phyloP scores from a whole-genome alignment of 1,284 basidiomycete genomes.

The Tilletia caries region DNA sequence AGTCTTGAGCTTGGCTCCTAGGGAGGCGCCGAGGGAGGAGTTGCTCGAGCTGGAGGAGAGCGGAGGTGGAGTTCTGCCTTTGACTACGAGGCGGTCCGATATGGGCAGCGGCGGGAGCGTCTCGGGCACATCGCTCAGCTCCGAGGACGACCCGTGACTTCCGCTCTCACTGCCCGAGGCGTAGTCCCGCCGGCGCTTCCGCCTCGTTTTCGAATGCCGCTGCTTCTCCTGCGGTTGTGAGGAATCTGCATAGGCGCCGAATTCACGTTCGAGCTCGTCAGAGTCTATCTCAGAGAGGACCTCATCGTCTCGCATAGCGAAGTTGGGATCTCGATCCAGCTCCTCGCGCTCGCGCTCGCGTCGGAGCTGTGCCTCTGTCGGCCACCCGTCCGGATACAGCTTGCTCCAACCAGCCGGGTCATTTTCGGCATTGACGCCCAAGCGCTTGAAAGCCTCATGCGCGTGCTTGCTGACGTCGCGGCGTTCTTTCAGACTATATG shows the following conservation, averaged over 20 bases:
- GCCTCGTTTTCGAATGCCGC: neutral
- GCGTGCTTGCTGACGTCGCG: conserved; percentile 2
- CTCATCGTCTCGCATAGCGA: neutral
- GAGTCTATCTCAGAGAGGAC: conserved; percentile 10
- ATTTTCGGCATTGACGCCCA: neutral
- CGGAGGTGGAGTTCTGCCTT: neutral
- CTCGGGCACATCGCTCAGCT: conserved; percentile 8
- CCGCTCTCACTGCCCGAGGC: neutral
- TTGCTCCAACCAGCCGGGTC: conserved; percentile 9
- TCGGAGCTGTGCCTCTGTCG: neutral
- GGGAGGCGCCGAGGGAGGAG: neutral
- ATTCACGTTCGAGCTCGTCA: neutral
- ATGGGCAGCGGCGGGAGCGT: neutral
- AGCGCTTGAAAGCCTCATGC: conserved; percentile 7
- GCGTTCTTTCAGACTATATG: neutral
- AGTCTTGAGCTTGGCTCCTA: neutral
- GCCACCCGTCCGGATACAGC: conserved; percentile 7
- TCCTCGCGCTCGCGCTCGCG: neutral
- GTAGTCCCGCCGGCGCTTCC: neutral
- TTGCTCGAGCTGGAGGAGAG: neutral
- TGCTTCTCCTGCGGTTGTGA: neutral
- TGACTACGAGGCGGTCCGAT: neutral
- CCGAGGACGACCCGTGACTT: neutral
- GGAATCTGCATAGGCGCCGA: neutral
- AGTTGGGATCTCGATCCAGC: conserved; percentile 1